Evolutionary conservation across 495 filamentous ascomycete species (phyloP).

Genomic region (Massariosphaeria phaeospora): DNA sequence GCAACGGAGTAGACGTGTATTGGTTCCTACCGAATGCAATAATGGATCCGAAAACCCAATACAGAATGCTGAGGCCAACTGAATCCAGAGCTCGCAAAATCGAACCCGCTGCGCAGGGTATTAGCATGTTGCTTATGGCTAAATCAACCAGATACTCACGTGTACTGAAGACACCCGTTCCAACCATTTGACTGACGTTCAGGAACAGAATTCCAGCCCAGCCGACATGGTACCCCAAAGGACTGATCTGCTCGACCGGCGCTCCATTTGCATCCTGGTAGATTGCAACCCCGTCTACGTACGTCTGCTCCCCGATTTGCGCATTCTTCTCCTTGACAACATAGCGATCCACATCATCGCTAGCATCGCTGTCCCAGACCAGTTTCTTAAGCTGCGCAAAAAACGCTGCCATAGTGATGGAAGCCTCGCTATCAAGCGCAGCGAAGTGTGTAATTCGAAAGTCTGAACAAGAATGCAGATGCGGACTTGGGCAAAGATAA

Average conservation of each 20-base stretch:
- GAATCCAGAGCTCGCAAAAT: conserved; percentile 8
- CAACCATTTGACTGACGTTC: conserved; percentile 20
- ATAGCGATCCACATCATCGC: no score
- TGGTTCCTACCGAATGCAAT: conserved; percentile 5
- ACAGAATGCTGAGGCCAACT: conserved; percentile 16
- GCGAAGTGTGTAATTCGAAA: no score
- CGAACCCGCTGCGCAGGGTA: not conserved
- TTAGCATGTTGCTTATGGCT: not conserved
- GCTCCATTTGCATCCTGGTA: conserved; percentile 20
- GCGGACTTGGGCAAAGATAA: no score
- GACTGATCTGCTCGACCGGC: conserved; percentile 13
- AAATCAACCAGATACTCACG: conserved; percentile 6
- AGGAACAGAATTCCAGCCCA: conserved; percentile 17
- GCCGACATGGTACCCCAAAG: conserved; percentile 13
- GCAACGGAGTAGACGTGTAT: no score
- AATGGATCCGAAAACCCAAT: conserved; percentile 17
- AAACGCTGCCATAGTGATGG: no score
- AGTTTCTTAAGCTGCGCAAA: no score
- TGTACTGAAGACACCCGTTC: conserved; percentile 19
- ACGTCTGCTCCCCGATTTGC: conserved; percentile 14
- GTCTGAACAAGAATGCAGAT: no score
- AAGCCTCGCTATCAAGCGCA: no score
- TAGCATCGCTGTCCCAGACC: no score
- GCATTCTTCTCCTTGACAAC: conserved; percentile 17
- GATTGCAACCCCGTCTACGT: conserved; percentile 8